Evolutionary conservation across 805 yeast genomes (phyloP).

Genomic region (Priceomyces carsonii): DNA sequence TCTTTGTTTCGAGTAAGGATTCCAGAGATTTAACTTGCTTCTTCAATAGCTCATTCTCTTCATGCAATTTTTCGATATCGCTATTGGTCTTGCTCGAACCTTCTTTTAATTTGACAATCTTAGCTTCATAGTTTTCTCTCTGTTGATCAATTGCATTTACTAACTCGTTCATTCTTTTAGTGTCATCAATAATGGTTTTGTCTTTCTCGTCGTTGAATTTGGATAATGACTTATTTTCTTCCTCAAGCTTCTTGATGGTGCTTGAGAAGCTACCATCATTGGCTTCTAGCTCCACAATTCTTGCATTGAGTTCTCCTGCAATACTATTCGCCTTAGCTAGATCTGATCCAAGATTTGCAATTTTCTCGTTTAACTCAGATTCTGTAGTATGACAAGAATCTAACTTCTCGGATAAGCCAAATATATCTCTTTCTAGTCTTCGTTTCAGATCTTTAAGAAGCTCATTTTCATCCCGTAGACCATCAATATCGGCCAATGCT

Average conservation of each 20-base stretch:
- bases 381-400: not conserved
- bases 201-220: constrained; percentile 25
- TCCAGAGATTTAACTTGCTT: constrained; percentile 18
- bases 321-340: constrained; percentile 1
- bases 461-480: constrained; percentile 9
- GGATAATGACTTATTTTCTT: constrained; percentile 24
- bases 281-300: constrained; percentile 7
- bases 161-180: constrained; percentile 29
- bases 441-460: constrained; percentile 11
- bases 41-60: constrained; percentile 10
- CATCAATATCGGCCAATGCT: constrained; percentile 13
- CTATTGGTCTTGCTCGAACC: constrained; percentile 8
- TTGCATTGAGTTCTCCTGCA: constrained; percentile 9
- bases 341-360: constrained; percentile 1
- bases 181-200: constrained; percentile 30
- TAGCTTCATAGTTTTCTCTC: constrained; percentile 17
- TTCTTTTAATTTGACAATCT: constrained; percentile 12
- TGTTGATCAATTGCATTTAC: constrained; percentile 21
- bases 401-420: constrained; percentile 12
- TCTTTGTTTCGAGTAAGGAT: constrained; percentile 50
- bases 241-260: constrained; percentile 26
- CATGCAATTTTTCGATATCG: constrained; percentile 8
- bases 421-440: constrained; percentile 10
- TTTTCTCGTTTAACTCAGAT: constrained; percentile 2
- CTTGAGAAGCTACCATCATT: constrained; percentile 18